Evolutionary conservation across 257 asterid genomes (phyloP), one percentile per base, ranked within the genome.

Genomic region (Verbena officinalis): DNA sequence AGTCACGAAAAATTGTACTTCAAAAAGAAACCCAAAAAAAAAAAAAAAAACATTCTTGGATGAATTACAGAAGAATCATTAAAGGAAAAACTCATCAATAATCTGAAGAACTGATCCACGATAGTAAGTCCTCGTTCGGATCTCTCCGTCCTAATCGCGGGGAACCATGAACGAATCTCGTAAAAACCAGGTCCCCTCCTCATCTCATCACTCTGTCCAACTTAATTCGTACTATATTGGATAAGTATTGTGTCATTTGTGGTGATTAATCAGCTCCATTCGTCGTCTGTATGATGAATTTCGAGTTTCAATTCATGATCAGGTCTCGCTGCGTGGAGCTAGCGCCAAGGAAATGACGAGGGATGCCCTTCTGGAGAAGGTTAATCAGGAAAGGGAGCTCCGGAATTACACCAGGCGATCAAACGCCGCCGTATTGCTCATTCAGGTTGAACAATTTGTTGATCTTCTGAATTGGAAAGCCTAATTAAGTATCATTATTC

Each of bases 311-410:
- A 38, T 59, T 62, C 2, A 36, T 39, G 70, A 75, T 73, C 77
- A 91, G 98, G 96, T 91, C 6, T 91, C 98, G 50, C 73, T 91
- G 57, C 96, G 98, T 31, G 98, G 98, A 64, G 89, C 96, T 13
- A 91, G 98, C 77, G 90, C 84, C 31, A 86, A 81, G 83, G 98
- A 88, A 69, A 81, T 91, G 17, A 84, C 96, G 42, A 70, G 97
- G 64, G 95, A 87, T 62, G 97, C 83, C 38, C 94, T 93, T 44
- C 75, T 93, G 57, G 85, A 84, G 74, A 85, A 73, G 79, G 90
- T 90, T 65, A 82, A 82, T 72, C 96, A 83, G 52, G 90, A 93
- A 67, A 72, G 99, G 67, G 94, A 86, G 73, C 82, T 87, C 48
- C 84, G 99, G 56, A 86, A 84, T 75, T 81, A 79, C 51, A 74